Evolutionary conservation across 1,284 basidiomycete species (phyloP), one percentile per base, ranked within the genome.

Genomic region (Sporisorium reilianum): DNA sequence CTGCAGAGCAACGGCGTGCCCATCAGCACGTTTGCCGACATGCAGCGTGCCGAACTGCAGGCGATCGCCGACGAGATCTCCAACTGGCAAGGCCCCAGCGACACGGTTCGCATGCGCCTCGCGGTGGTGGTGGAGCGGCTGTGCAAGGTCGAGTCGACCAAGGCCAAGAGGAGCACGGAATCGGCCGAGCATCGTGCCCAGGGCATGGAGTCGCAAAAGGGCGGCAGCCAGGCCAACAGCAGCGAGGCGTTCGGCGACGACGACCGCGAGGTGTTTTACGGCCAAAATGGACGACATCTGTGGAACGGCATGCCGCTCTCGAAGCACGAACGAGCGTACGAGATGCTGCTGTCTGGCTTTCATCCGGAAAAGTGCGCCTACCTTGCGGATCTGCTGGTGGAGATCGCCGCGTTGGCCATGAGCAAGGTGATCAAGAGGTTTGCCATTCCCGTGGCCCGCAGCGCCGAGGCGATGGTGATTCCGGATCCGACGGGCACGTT

Each of bases 341-440:
- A 81, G 38, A 73, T 84, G 75, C 71, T 83, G 1, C 64, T 78
- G 16, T 40, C 48, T 0, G 83, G 83, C 26, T 83, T 80, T 49
- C 71, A 77, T 22, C 71, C 72, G 0, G 41, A 59, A 14, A 42
- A 54, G 11, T 66, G 64, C 36, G 23, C 65, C 2, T 75, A 73
- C 7, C 67, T 78, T 18, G 73, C 74, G 3, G 76, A 66, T 2
- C 42, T 63, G 5, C 44, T 75, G 3, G 23, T 56, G 38, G 62
- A 64, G 0, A 51, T 70, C 14, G 72, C 67, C 12, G 36, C 49
- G 3, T 18, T 40, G 36, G 63, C 67, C n/a, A 75, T 75, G 63
- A 42, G 45, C 44, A 70, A 42, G 40, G 9, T 75, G 20, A 60
- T 64, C 56, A 54, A 46, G 32, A 44, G 49, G 5, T 75, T 75